phyloP scores from a whole-genome alignment of 495 filamentous ascomycete genomes.

The Daldinia caldariorum region DNA sequence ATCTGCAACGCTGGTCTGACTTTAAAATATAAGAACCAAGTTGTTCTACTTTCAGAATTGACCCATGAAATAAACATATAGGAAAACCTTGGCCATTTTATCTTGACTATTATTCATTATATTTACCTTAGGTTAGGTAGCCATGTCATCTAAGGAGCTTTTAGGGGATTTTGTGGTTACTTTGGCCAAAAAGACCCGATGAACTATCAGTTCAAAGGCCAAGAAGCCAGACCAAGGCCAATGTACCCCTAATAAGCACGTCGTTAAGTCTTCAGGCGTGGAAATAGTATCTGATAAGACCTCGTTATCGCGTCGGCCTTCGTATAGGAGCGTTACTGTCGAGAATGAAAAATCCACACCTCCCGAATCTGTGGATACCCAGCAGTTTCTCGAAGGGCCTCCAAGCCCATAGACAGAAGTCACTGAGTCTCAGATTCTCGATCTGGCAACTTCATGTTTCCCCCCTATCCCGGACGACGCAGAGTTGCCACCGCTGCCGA shows the following conservation, averaged over 20 bases:
- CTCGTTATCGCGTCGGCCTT: slow-evolving; percentile 6
- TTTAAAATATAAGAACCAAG: not conserved
- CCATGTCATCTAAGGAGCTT: slow-evolving; percentile 29
- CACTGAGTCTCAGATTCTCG: slow-evolving; percentile 29
- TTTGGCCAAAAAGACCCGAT: slow-evolving; percentile 15
- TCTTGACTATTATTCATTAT: not conserved
- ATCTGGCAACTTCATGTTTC: slow-evolving; percentile 25
- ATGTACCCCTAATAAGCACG: not conserved
- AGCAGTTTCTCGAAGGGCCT: not conserved
- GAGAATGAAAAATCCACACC: slow-evolving; percentile 1
- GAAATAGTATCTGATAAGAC: not conserved
- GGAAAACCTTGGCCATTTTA: not conserved
- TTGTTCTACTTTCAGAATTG: not conserved
- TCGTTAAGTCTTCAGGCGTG: not conserved
- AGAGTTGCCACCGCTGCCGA: slow-evolving; percentile 24
- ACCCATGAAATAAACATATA: not conserved
- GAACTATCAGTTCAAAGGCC: slow-evolving; percentile 16
- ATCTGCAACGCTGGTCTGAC: not conserved
- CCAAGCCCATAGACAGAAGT: not conserved
- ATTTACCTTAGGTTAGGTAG: not conserved
- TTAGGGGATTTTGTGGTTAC: slow-evolving; percentile 18
- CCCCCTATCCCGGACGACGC: slow-evolving; percentile 11
- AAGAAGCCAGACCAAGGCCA: not conserved
- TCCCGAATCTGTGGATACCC: slow-evolving; percentile 12
- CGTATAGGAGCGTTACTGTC: slow-evolving; percentile 8